phyloP scores from a whole-genome alignment of 2,329 filamentous ascomycete species.

The Bimuria novae-zelandiae region DNA sequence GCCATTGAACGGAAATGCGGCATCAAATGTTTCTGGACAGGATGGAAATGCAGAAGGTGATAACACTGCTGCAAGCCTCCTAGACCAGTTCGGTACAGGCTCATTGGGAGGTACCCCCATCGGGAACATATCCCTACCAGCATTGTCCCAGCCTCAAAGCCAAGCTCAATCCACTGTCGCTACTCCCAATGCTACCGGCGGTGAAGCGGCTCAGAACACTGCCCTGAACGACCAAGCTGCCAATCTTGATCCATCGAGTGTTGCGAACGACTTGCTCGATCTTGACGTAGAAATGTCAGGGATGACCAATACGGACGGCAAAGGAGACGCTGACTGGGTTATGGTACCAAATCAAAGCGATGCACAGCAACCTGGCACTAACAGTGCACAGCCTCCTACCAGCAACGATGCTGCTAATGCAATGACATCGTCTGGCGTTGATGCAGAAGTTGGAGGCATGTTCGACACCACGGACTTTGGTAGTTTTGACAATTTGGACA shows the following conservation, averaged over 20 bases:
- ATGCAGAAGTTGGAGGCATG: constrained; percentile 41
- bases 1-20: constrained; percentile 36
- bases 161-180: constrained; percentile 63
- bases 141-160: constrained; percentile 55
- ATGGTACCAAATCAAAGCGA: constrained; percentile 36
- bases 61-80: constrained; percentile 60
- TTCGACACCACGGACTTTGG: constrained; percentile 45
- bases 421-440: constrained; percentile 27
- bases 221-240: constrained; percentile 31
- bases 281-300: constrained; percentile 63
- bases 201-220: constrained; percentile 26
- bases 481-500: constrained; percentile 45
- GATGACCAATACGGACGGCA: constrained; percentile 48
- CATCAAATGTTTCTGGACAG: constrained; percentile 36
- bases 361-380: constrained; percentile 24
- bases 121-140: constrained; percentile 65
- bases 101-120: constrained; percentile 64
- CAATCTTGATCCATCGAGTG: constrained; percentile 29
- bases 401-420: constrained; percentile 21
- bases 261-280: constrained; percentile 42
- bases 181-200: constrained; percentile 54
- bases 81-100: constrained; percentile 70
- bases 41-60: constrained; percentile 40
- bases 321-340: constrained; percentile 42
- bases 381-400: constrained; percentile 21